Percentiles rank a stretch among this genome's conserved stretches.
phyloP scores from a whole-genome alignment of 2,329 filamentous ascomycete genomes.

The Cladosporium sp. region DNA sequence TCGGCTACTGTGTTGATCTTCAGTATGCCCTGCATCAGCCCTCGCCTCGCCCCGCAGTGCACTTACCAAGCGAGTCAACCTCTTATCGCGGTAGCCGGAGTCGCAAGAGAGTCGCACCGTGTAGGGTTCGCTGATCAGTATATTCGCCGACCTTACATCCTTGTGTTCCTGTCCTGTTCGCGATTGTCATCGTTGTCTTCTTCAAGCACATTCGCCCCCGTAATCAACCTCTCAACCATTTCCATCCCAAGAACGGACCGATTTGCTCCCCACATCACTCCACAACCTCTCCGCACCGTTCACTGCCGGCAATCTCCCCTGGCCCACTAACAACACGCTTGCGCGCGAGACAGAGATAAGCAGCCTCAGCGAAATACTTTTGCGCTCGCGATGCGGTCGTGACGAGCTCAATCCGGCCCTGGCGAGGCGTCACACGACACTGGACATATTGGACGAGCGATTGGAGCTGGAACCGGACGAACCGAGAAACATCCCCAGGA shows the following conservation, averaged over 20 bases:
- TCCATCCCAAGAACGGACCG: slow-evolving; percentile 9
- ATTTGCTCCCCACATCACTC: slow-evolving; percentile 19
- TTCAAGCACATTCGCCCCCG: background rate
- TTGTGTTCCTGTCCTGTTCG: background rate
- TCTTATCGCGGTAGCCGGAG: slow-evolving; percentile 2
- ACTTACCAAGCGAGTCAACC: background rate
- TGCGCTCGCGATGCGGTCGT: slow-evolving; percentile 16
- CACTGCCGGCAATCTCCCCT: slow-evolving; percentile 13
- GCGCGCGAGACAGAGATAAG: slow-evolving; percentile 19
- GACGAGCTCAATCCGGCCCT: background rate
- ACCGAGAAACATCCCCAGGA: background rate
- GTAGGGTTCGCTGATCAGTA: background rate
- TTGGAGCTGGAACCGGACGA: background rate
- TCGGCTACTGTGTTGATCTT: slow-evolving; percentile 1
- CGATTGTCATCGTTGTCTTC: background rate
- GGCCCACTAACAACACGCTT: slow-evolving; percentile 9
- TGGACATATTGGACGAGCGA: slow-evolving; percentile 2
- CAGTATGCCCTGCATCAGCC: background rate
- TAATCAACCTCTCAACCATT: background rate
- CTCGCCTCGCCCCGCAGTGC: slow-evolving; percentile 2
- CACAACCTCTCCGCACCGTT: slow-evolving; percentile 15
- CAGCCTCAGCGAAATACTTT: slow-evolving; percentile 17
- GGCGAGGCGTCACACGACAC: slow-evolving; percentile 11
- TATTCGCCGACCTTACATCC: background rate
- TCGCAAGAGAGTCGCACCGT: background rate